Base-by-base conservation (phyloP, 768 basidiomycete genomes). In the Phanerochaete sordida region DNA sequence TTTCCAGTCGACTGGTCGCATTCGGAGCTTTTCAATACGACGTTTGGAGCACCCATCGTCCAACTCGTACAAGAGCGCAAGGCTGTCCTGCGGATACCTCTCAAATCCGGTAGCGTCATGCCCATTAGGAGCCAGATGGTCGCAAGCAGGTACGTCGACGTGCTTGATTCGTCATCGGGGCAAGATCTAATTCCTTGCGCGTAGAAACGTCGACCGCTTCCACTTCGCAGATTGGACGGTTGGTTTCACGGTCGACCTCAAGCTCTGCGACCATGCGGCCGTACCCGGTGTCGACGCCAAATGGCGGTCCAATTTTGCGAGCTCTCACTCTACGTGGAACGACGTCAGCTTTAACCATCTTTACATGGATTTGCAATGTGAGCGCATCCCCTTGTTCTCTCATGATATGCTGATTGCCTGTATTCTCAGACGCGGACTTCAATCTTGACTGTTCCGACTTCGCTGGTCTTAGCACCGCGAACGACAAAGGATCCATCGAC, bases 201-300 rank as follows among this genome's bases (percentile, higher is more conserved):
- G 13, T 35, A 43, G 39, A 43, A 43, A 43, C 39, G 19, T 43
- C 8, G 39, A 43, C 39, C 19, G 54, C 26, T 28, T 59, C 46
- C 45, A 58, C 45, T 58, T 62, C 45, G 31, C 57, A 54, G 48
- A 59, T 44, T 59, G 57, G 57, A 23, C 56, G 21, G 58, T 71
- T 15, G 69, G 68, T 3, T 71, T 70, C 58, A 65, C 66, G 28
- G 69, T 71, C n/a, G 48, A 59, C 26, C 28, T 71, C 23, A 63
- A 66, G 47, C 55, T 64, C 16, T 44, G 60, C 28, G 59, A 62
- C 23, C 53, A 62, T 37, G 44, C 53, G 12, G 31, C 37, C 13
- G 26, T 64, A 13, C 24, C 43, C 23, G 50, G 30, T 23, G 44
- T 30, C 45, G 49, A 35, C 19, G 12, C 61, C 9, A 12, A 45